phyloP scores from a whole-genome alignment of 2,329 filamentous ascomycete species.

The Penicillium sp. region DNA sequence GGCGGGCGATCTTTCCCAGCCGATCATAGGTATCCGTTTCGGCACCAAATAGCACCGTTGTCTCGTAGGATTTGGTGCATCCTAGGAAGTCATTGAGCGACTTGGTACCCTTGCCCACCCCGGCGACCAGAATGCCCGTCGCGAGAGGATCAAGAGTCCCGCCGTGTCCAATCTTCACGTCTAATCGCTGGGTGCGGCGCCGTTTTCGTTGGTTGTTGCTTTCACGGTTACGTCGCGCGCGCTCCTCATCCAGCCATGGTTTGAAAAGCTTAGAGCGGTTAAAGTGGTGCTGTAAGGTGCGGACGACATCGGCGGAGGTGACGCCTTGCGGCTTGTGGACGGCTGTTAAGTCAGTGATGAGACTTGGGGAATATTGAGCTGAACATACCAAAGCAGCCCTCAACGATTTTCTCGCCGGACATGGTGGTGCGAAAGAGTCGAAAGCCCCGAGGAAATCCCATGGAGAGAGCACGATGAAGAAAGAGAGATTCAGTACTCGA shows the following conservation, averaged over 20 bases:
- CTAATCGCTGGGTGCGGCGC: constrained; percentile 55
- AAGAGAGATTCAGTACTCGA: too few species aligned
- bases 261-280: constrained; percentile 73
- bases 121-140: constrained; percentile 84
- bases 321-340: constrained; percentile 87
- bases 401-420: constrained; percentile 48
- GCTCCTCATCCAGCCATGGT: constrained; percentile 65
- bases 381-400: constrained; percentile 57
- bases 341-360: constrained; percentile 48
- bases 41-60: constrained; percentile 80
- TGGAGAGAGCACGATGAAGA: constrained; percentile 7
- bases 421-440: constrained; percentile 34
- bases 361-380: neutral
- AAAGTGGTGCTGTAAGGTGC: constrained; percentile 78
- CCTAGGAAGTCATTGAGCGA: constrained; percentile 68
- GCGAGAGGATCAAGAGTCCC: constrained; percentile 92
- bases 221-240: constrained; percentile 52
- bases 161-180: constrained; percentile 93
- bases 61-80: constrained; percentile 92
- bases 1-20: constrained; percentile 73
- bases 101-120: constrained; percentile 84
- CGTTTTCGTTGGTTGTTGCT: constrained; percentile 55
- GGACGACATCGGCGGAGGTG: constrained; percentile 84
- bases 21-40: constrained; percentile 90
- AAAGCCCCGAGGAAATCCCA: constrained; percentile 28